These are phyloP conservation scores for Pichia deserticola DNA, from an alignment of 805 yeast species.

Conservation along the genomic window DNA sequence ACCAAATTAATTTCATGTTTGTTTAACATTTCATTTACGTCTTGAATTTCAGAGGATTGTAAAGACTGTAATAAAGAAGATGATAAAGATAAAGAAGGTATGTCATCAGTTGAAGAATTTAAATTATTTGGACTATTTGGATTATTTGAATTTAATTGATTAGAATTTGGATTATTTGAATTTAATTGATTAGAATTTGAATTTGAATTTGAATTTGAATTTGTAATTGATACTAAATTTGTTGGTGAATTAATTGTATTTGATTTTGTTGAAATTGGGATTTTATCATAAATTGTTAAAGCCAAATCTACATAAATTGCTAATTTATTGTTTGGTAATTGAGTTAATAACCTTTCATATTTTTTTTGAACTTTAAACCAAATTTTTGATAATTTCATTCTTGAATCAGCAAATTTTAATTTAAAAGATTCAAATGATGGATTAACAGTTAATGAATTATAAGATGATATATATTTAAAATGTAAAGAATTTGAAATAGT, in stretches of 20 bases:
- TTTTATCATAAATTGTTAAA: constrained; percentile 53
- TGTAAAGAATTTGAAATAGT: constrained; percentile 69
- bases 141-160: too few species aligned
- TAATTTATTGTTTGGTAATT: constrained; percentile 36
- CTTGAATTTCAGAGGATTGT: constrained; percentile 31
- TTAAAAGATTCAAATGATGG: constrained; percentile 58
- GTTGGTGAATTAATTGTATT: too few species aligned
- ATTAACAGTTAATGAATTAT: constrained; percentile 59
- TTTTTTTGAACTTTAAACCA: constrained; percentile 56
- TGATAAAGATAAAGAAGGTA: constrained; percentile 24
- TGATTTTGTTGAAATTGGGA: constrained; percentile 40
- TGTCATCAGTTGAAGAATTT: constrained; percentile 20
- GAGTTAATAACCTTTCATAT: constrained; percentile 34
- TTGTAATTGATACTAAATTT: too few species aligned
- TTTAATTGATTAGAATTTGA: background rate
- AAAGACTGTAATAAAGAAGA: constrained; percentile 11
- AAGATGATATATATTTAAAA: constrained; percentile 61
- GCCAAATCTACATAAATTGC: constrained; percentile 46
- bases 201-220: background rate
- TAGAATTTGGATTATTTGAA: background rate
- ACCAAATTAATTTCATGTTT: constrained; percentile 35
- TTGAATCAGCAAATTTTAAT: constrained; percentile 51
- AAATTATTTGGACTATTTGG: too few species aligned
- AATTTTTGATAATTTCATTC: constrained; percentile 53
- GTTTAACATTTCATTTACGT: constrained; percentile 34